phyloP scores from a whole-genome alignment of 163 green algal genomes.

The Scenedesmus sp. region DNA sequence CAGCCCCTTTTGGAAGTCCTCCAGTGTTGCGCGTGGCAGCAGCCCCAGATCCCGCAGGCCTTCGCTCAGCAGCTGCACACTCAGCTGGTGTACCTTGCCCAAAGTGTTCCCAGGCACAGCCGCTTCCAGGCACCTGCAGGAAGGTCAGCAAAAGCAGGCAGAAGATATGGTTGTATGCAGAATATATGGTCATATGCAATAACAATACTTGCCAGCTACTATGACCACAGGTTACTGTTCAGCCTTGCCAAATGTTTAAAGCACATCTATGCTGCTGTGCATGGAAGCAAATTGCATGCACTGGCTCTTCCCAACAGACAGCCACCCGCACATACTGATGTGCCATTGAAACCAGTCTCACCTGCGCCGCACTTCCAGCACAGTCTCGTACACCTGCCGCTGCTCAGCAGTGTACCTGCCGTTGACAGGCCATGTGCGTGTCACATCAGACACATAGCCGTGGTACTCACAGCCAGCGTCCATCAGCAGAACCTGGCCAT shows the following conservation, averaged over 20 bases:
- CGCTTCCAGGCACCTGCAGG: conserved; percentile 41
- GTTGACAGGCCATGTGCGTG: conserved; percentile 85
- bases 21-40: conserved; percentile 42
- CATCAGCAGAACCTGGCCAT: conserved; percentile 84
- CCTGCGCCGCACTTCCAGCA: conserved; percentile 73
- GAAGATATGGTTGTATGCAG: background rate
- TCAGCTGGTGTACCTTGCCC: conserved; percentile 42
- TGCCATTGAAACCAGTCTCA: conserved; percentile 24
- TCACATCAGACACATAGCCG: conserved; percentile 87
- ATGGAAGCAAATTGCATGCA: background rate
- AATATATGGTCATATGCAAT: too few relatives aligned
- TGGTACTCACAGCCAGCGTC: conserved; percentile 89
- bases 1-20: conserved; percentile 47
- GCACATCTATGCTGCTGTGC: background rate
- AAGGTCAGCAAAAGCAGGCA: background rate
- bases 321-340: background rate
- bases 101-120: conserved; percentile 37
- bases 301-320: background rate
- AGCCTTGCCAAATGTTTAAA: background rate
- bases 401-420: conserved; percentile 76
- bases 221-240: background rate
- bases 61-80: conserved; percentile 57
- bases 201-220: too few relatives aligned
- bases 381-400: conserved; percentile 83
- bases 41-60: conserved; percentile 69